A percentile compares a stretch with the other conserved stretches of the same genome.
Conservation (phyloP, 176 grass and related monocot species). For the Oryza glumipatula region DNA sequence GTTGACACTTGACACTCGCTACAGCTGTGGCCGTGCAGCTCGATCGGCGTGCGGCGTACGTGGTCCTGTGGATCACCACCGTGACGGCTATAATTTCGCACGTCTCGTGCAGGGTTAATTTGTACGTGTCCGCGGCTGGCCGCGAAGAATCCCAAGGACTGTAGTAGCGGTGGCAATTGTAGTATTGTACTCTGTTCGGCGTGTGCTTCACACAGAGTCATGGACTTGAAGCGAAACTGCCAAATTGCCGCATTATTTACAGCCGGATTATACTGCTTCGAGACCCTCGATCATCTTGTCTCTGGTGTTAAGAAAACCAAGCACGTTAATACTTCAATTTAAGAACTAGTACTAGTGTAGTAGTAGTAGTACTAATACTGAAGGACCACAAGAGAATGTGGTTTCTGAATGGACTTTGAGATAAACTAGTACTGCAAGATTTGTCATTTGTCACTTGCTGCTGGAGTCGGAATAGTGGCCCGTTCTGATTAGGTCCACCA, state of each 20-base stretch:
- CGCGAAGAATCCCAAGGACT: background rate
- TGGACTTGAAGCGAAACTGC: background rate
- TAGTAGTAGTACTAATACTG: background rate
- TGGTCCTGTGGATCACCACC: background rate
- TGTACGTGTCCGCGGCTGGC: too few relatives aligned
- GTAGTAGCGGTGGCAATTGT: background rate
- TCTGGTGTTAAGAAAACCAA: background rate
- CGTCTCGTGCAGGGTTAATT: background rate
- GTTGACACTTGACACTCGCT: slow-evolving; percentile 11
- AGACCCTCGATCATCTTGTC: background rate
- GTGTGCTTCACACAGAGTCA: background rate
- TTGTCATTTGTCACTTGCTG: slow-evolving; percentile 27
- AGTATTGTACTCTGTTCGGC: background rate
- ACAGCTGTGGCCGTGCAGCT: background rate
- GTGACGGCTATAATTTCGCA: slow-evolving; percentile 4
- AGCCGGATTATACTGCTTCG: background rate
- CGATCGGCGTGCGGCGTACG: background rate
- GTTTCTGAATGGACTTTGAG: slow-evolving; percentile 17
- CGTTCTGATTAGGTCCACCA: background rate
- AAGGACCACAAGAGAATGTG: slow-evolving; percentile 17
- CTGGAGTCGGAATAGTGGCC: background rate
- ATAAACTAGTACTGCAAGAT: background rate
- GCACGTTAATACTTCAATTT: background rate
- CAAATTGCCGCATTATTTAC: background rate
- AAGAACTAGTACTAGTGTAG: too few relatives aligned